phyloP scores from a whole-genome alignment of 805 yeast species.

The Ogataea salicorniae region DNA sequence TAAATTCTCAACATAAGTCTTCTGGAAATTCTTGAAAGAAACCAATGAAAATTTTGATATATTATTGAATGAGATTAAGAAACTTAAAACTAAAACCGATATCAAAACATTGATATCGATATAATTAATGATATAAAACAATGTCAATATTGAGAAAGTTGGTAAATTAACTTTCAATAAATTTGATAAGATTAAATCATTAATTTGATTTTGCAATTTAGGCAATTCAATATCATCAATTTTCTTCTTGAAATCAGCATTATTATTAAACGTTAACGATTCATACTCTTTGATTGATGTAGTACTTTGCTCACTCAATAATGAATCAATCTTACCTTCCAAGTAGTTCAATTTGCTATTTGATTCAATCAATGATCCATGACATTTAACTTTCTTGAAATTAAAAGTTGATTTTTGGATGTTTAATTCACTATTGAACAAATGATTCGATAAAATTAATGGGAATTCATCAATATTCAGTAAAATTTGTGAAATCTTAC shows the following conservation, averaged over 20 bases:
- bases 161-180: conserved; percentile 25
- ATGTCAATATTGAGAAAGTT: conserved; percentile 18
- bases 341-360: conserved; percentile 24
- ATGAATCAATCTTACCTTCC: conserved; percentile 28
- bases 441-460: conserved; percentile 23
- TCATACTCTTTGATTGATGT: background rate
- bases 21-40: conserved; percentile 17
- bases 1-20: conserved; percentile 23
- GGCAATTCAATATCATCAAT: conserved; percentile 23
- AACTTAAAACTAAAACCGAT: conserved; percentile 25
- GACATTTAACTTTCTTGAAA: conserved; percentile 22
- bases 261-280: background rate
- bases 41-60: conserved; percentile 19
- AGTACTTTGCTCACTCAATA: background rate
- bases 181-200: conserved; percentile 18
- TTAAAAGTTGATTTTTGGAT: conserved; percentile 23
- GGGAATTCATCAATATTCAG: conserved; percentile 31
- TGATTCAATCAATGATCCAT: conserved; percentile 27
- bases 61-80: conserved; percentile 24
- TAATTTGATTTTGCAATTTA: conserved; percentile 22
- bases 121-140: conserved; percentile 24
- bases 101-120: conserved; percentile 24
- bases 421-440: conserved; percentile 23
- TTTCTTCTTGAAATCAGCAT: conserved; percentile 11
- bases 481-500: conserved; percentile 27